These are phyloP conservation scores for Dispira simplex DNA, from an alignment of 192 early-diverging fungal species.

Conservation along the genomic window DNA sequence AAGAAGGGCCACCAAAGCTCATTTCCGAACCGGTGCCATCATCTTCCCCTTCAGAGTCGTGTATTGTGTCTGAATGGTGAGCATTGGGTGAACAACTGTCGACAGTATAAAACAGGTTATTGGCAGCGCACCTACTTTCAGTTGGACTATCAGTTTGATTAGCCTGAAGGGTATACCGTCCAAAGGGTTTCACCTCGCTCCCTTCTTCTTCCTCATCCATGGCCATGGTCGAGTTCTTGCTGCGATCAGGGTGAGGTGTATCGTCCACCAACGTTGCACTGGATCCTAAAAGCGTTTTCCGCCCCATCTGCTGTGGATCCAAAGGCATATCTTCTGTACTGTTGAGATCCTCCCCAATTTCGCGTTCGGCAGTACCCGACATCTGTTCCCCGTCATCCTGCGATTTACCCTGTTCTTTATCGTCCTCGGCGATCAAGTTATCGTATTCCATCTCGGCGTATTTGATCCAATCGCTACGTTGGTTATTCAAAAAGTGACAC, in stretches of 20 bases:
- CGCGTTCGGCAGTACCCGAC: background rate
- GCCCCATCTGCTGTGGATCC: no score
- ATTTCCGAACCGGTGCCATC: background rate
- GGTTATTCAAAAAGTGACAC: conserved; percentile 24
- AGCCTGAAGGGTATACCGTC: no score
- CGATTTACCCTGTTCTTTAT: conserved; percentile 13
- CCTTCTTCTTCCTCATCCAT: no score
- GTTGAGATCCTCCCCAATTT: background rate
- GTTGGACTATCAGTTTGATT: no score
- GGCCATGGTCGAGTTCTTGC: background rate
- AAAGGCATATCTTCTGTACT: background rate
- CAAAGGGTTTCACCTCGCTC: no score
- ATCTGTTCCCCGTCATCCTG: background rate
- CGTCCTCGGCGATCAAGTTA: conserved; percentile 25
- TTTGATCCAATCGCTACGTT: conserved; percentile 29
- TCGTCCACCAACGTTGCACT: background rate
- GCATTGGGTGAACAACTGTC: no score
- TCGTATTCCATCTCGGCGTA: conserved; percentile 32
- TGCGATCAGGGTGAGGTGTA: background rate
- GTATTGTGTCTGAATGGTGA: background rate
- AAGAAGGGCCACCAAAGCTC: background rate
- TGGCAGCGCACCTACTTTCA: no score
- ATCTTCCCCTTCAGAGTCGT: background rate
- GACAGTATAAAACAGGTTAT: no score
- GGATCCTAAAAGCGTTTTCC: background rate